These are phyloP conservation scores for Schizothecium vesticola DNA, from an alignment of 495 filamentous ascomycete genomes.

Conservation along the genomic window DNA sequence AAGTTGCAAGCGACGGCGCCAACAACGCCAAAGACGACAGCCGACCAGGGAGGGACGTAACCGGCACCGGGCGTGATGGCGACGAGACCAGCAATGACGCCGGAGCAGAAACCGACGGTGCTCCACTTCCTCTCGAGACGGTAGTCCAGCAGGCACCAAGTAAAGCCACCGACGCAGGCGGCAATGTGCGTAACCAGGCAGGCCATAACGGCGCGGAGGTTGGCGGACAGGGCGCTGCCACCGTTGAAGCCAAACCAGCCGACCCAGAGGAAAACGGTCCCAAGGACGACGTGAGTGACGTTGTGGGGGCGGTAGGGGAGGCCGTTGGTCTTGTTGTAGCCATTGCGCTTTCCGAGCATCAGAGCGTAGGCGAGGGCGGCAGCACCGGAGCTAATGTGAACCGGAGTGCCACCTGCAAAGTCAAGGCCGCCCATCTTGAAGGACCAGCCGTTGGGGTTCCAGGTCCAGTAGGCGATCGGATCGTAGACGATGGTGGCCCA, in stretches of 20 bases:
- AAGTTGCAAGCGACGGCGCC: conserved; percentile 88
- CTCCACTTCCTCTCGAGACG: conserved; percentile 94
- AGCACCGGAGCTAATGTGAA: conserved; percentile 88
- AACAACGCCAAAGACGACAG: conserved; percentile 82
- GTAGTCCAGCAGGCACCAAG: conserved; percentile 95
- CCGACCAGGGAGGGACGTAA: conserved; percentile 85
- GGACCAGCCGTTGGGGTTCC: conserved; percentile 86
- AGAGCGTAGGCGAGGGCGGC: conserved; percentile 87
- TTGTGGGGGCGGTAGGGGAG: conserved; percentile 97
- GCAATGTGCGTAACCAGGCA: conserved; percentile 67
- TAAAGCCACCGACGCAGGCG: conserved; percentile 83
- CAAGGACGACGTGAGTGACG: conserved; percentile 93
- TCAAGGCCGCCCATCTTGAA: conserved; percentile 81
- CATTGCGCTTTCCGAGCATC: conserved; percentile 85
- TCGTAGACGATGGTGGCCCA: conserved; percentile 95
- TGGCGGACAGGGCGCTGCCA: conserved; percentile 83
- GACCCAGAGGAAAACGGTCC: conserved; percentile 97
- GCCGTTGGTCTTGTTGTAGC: conserved; percentile 74
- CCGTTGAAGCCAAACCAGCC: conserved; percentile 99
- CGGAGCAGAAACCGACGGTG: conserved; percentile 95
- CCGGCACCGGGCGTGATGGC: conserved; percentile 92
- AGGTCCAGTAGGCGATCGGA: conserved; percentile 96
- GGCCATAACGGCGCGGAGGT: conserved; percentile 79
- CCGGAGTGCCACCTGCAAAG: conserved; percentile 93
- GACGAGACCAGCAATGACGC: conserved; percentile 87